Percentiles rank a stretch among this genome's conserved stretches.
Evolutionary conservation across 2,329 filamentous ascomycete species (phyloP).

Genomic region (Ophiostoma novo-ulmi): DNA sequence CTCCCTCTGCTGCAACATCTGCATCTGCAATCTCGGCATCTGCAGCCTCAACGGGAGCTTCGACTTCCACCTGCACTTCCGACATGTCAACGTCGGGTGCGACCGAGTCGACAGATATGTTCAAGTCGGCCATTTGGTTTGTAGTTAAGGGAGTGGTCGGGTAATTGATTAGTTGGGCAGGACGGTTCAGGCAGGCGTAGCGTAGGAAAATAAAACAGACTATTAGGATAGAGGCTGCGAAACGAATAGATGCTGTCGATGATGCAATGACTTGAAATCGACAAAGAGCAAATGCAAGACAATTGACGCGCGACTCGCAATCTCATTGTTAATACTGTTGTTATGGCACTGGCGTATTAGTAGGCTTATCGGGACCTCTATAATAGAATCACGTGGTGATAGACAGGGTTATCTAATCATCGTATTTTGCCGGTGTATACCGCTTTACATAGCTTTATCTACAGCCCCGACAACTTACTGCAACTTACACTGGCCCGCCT

Average conservation of each 20-base stretch:
- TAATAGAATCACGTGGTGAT: background rate
- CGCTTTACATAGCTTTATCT: too few relatives aligned
- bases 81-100: constrained; percentile 9
- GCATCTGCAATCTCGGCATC: background rate
- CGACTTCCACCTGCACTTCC: constrained; percentile 6
- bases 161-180: too few relatives aligned
- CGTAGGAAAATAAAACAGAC: background rate
- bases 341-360: too few relatives aligned
- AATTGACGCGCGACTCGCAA: background rate
- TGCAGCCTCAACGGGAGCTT: background rate
- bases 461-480: too few relatives aligned
- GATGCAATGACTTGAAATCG: background rate
- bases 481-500: too few relatives aligned
- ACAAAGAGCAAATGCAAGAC: background rate
- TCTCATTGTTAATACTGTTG: too few relatives aligned
- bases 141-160: too few relatives aligned
- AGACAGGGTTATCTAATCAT: background rate
- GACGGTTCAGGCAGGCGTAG: background rate
- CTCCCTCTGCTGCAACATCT: constrained; percentile 2
- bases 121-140: constrained; percentile 10
- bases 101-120: background rate
- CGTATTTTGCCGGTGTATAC: too few relatives aligned
- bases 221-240: background rate
- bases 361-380: background rate
- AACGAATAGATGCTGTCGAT: background rate